These are phyloP conservation scores for Chaetothyriales sp. DNA, from an alignment of 2,329 filamentous ascomycete species.

Conservation along the genomic window DNA sequence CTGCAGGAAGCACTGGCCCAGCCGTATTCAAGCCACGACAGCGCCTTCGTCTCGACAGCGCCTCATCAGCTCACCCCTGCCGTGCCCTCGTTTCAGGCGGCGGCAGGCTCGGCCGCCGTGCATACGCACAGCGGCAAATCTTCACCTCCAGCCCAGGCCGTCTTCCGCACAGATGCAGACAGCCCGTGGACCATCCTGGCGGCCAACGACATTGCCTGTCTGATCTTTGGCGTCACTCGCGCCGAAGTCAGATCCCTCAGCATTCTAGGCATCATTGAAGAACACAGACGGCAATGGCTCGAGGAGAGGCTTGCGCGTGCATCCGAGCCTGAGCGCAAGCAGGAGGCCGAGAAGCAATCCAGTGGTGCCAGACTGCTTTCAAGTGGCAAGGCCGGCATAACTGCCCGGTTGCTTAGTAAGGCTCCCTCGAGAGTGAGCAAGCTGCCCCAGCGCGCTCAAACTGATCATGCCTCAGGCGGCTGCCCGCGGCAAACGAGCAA, in stretches of 20 bases:
- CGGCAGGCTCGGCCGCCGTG: constrained; percentile 35
- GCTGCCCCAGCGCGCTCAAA: constrained; percentile 36
- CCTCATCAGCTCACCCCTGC: constrained; percentile 3
- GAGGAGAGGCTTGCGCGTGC: constrained; percentile 59
- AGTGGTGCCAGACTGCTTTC: constrained; percentile 24
- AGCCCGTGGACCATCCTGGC: constrained; percentile 92
- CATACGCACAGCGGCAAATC: constrained; percentile 85
- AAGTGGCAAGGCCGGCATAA: constrained; percentile 69
- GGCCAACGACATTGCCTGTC: constrained; percentile 87
- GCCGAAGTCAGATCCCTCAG: constrained; percentile 89
- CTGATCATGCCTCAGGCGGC: constrained; percentile 43
- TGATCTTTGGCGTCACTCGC: constrained; percentile 98
- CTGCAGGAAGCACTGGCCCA: constrained; percentile 74
- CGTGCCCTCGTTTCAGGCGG: neutral
- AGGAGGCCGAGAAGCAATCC: constrained; percentile 8
- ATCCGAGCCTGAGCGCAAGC: constrained; percentile 36
- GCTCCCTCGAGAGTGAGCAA: constrained; percentile 46
- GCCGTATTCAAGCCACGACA: constrained; percentile 53
- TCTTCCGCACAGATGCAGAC: constrained; percentile 87
- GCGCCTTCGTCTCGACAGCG: constrained; percentile 26
- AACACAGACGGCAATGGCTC: constrained; percentile 78
- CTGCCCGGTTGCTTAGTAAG: constrained; percentile 76
- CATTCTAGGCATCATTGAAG: constrained; percentile 85
- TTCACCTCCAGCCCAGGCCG: constrained; percentile 83
- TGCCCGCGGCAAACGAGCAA: constrained; percentile 31